Conservation (phyloP, 139 green algal species). For the Helicosporidium sp. region DNA sequence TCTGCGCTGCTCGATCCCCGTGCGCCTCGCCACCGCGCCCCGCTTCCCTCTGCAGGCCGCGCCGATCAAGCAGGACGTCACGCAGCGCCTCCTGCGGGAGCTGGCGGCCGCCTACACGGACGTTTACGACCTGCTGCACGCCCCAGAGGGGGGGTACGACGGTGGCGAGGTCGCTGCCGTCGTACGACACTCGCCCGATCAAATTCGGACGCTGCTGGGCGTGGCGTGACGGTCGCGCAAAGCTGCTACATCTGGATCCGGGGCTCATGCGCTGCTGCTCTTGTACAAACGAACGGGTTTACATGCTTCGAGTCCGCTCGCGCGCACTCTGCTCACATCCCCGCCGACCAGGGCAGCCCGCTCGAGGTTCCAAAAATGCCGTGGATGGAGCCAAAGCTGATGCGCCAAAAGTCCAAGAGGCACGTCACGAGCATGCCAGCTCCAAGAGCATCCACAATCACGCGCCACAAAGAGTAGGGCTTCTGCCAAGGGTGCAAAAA, state of each 20-base stretch:
- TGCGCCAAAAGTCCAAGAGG: slow-evolving; percentile 77
- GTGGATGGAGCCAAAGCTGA: slow-evolving; percentile 51
- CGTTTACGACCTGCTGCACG: slow-evolving; percentile 31
- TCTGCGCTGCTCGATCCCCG: neutral
- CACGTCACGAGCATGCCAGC: slow-evolving; percentile 85
- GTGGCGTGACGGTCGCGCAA: too few species aligned
- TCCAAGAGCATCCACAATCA: slow-evolving; percentile 47
- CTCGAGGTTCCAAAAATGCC: too few species aligned
- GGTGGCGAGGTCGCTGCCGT: slow-evolving; percentile 15
- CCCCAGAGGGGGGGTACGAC: slow-evolving; percentile 39
- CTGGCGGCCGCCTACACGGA: slow-evolving; percentile 41
- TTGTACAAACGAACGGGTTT: too few species aligned
- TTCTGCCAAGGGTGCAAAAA: neutral
- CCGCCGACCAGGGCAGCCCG: too few species aligned
- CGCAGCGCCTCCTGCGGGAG: slow-evolving; percentile 19
- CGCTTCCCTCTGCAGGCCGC: slow-evolving; percentile 21
- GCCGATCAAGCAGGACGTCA: slow-evolving; percentile 27
- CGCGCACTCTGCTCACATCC: too few species aligned
- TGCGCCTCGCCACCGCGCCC: neutral
- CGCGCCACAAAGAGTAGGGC: slow-evolving; percentile 17
- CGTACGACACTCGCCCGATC: slow-evolving; percentile 35
- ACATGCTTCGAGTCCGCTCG: too few species aligned
- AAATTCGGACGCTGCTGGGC: slow-evolving; percentile 60
- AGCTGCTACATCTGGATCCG: too few species aligned
- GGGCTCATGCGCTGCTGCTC: too few species aligned